A percentile compares a stretch with the other conserved stretches of the same genome.
phyloP scores from a whole-genome alignment of 2,329 filamentous ascomycete species.

The Aspergillus ustus region DNA sequence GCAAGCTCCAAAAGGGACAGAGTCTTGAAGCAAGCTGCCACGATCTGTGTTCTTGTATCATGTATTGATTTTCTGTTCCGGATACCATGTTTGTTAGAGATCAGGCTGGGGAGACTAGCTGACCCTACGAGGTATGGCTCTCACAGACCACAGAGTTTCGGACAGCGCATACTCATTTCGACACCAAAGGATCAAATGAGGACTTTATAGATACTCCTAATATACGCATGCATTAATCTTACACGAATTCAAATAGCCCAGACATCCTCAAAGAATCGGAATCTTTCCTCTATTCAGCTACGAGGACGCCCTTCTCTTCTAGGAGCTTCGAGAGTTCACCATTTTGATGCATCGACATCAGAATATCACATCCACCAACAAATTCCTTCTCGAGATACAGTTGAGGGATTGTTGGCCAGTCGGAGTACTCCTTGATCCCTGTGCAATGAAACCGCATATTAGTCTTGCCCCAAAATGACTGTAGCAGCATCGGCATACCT shows the following conservation, averaged over 20 bases:
- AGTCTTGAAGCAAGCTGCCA: background rate
- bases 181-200: background rate
- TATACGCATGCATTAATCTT: slow-evolving; percentile 10
- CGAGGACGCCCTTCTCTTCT: slow-evolving; percentile 88
- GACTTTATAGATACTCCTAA: slow-evolving; percentile 2
- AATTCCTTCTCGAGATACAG: slow-evolving; percentile 96
- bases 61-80: background rate
- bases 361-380: slow-evolving; percentile 94
- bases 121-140: background rate
- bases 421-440: slow-evolving; percentile 99
- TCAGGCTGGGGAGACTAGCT: background rate
- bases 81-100: background rate
- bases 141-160: background rate
- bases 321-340: slow-evolving; percentile 90
- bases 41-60: background rate
- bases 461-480: background rate
- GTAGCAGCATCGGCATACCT: slow-evolving; percentile 57
- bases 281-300: slow-evolving; percentile 54
- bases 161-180: background rate
- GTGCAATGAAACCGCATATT: slow-evolving; percentile 8
- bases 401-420: slow-evolving; percentile 98
- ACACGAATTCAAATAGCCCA: background rate
- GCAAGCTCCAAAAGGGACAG: slow-evolving; percentile 21
- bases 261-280: background rate
- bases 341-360: slow-evolving; percentile 96